Evolutionary conservation across 352 stramenopile species (phyloP), one percentile per base, ranked within the genome.

Genomic region (Pythium phragmiticola): DNA sequence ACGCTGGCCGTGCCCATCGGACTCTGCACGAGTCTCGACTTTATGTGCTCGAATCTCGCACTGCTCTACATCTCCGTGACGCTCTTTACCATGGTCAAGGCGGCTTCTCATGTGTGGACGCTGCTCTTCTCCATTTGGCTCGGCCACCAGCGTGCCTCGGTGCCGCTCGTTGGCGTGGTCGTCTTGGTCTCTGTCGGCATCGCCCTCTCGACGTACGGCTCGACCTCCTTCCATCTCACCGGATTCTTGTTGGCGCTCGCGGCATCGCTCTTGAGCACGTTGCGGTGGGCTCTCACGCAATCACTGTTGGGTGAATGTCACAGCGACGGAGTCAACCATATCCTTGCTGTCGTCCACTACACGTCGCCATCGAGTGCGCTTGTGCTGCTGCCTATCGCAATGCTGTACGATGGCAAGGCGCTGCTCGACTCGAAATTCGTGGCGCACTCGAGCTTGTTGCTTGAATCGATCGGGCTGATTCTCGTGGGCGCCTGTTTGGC

Each of bases 51-150:
- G 13, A 95, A 94, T 60, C 51, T 89, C 23, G 89, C 84, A 60
- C 75, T 94, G 47, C 76, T 87, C 39, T 95, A 92, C 72, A 88
- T 92, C 67, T 91, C 81, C 0, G 83, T 93, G 16, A 90, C 83
- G 28, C 84, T 95, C 61, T 93, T 92, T 69, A 95, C 87, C 12
- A 82, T 95, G 34, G 82, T 90, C 48, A 92, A 92, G 61, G 87
- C 80, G 0, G 71, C 77, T 9, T 81, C 73, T 26, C 87, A 94
- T 48, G 77, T 92, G 11, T 94, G 87, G 80, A 92, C 89, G 45
- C 63, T 95, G 54, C 58, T 94, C 12, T 94, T 91, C 64, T 93
- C 87, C 4, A 81, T 93, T 34, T 78, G 64, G 26, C 71, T 93
- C 11, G 81, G 81, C 9, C 78, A 93, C 60, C 80, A 94, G 60